Conservation (phyloP, 305 asterid genomes). For the Solanum hybrid region DNA sequence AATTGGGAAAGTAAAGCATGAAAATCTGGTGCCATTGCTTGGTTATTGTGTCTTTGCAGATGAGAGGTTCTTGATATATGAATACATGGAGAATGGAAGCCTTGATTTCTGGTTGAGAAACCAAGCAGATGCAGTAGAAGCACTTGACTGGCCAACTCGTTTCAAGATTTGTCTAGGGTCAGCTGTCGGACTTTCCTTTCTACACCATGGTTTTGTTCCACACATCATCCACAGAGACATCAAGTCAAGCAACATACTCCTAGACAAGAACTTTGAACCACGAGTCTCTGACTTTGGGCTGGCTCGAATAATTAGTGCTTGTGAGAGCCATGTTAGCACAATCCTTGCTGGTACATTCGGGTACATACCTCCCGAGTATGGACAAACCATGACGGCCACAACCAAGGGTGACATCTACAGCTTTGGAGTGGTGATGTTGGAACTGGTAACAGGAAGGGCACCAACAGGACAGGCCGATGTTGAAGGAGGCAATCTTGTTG, state of each 20-base stretch:
- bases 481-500: conserved; percentile 92
- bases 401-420: conserved; percentile 75
- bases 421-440: conserved; percentile 84
- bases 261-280: conserved; percentile 38
- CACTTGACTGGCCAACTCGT: conserved; percentile 49
- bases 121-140: conserved; percentile 20
- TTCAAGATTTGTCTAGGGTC: conserved; percentile 51
- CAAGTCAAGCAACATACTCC: conserved; percentile 47
- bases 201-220: conserved; percentile 75
- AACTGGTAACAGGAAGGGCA: conserved; percentile 66
- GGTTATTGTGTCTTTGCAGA: conserved; percentile 66
- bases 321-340: conserved; percentile 76
- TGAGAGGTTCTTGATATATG: conserved; percentile 60
- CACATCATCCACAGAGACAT: conserved; percentile 60
- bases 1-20: conserved; percentile 68
- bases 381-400: conserved; percentile 77
- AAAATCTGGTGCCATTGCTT: conserved; percentile 52
- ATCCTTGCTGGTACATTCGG: conserved; percentile 74
- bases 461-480: conserved; percentile 71
- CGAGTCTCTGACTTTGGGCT: conserved; percentile 71
- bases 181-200: conserved; percentile 64
- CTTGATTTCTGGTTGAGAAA: conserved; percentile 63
- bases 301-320: conserved; percentile 73
- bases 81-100: conserved; percentile 91
- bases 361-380: conserved; percentile 86